A percentile compares a stretch with the other conserved stretches of the same genome.
Evolutionary conservation across 495 filamentous ascomycete species (phyloP).

Genomic region (Penicillium manginii): DNA sequence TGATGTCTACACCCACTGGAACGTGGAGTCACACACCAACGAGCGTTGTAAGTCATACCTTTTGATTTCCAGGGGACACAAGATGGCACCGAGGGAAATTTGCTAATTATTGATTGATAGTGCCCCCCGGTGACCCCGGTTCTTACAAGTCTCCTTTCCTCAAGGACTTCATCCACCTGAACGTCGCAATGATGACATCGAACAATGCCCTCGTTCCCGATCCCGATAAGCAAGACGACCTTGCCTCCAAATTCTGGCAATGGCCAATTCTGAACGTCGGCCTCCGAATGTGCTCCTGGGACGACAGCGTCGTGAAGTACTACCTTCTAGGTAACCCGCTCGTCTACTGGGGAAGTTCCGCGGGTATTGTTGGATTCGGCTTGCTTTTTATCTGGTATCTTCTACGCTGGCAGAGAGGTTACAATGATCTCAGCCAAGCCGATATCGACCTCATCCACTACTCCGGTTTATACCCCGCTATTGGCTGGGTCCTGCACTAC

Average conservation of each 20-base stretch:
- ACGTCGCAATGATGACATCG: constrained; percentile 99
- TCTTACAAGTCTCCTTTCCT: constrained; percentile 96
- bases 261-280: constrained; percentile 97
- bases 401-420: constrained; percentile 95
- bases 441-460: constrained; percentile 96
- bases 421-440: constrained; percentile 73
- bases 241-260: constrained; percentile 97
- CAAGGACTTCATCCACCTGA: constrained; percentile 95
- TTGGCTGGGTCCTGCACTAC: constrained; percentile 97
- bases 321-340: constrained; percentile 96
- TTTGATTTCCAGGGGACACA: background rate
- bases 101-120: constrained; percentile 44
- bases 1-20: constrained; percentile 98
- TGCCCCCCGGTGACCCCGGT: constrained; percentile 87
- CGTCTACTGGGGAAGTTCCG: constrained; percentile 94
- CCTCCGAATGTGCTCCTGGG: constrained; percentile 98
- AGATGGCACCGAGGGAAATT: background rate
- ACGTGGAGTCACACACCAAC: constrained; percentile 93
- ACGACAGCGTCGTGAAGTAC: constrained; percentile 93
- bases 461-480: constrained; percentile 83
- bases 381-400: constrained; percentile 80
- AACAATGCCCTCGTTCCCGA: constrained; percentile 98
- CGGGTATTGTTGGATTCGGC: constrained; percentile 71
- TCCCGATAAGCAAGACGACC: constrained; percentile 97
- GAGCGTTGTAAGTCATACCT: constrained; percentile 75